Evolutionary conservation across 2,329 filamentous ascomycete genomes (phyloP), one percentile per base, ranked within the genome.

Genomic region (Arthrobotrys sphaeroides): DNA sequence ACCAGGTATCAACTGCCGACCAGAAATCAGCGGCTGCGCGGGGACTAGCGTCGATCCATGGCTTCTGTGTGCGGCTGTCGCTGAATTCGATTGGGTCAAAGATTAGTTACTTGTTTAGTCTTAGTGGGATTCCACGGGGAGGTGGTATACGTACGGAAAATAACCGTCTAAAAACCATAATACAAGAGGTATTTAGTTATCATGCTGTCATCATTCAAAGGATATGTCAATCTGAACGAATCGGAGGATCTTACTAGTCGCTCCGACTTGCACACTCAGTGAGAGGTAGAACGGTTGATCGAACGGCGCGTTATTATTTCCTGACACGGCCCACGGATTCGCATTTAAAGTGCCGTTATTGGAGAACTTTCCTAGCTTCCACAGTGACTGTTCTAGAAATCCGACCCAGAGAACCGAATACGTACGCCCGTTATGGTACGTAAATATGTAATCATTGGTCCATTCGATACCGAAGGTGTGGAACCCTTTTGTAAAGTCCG

Each of bases 391-490:
- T 47, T 67, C 20, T 24, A 36, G 3, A 31, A 67, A 59, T 3
- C 64, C 49, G n/a, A 53, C 45, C 49, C 49, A 59, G 6, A 57
- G 31, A 12, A 67, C 64, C 7, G 64, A 57, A 18, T 43, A 67
- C 4, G 51, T 67, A 7, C 51, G 64, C 12, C 64, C 49, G 85
- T 95, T 90, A 84, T 95, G 86, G 81, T 93, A 96, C 20, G 91
- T 94, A 84, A 94, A 95, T 73, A 95, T 84, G 82, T 95, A 95
- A 82, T 94, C 94, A 79, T 94, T 87, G 62, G 89, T 92, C 92
- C 92, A 96, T 83, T 96, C 92, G 20, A 55, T 22, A 2, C 85
- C 86, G 74, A 83, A 88, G 0, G 84, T 87, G 80, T 87, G 85
- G 78, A 84, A 87, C 1, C 76, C 78, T 5, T 83, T 79, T 4